phyloP scores from a whole-genome alignment of 257 asterid species.

The Misopates orontium region DNA sequence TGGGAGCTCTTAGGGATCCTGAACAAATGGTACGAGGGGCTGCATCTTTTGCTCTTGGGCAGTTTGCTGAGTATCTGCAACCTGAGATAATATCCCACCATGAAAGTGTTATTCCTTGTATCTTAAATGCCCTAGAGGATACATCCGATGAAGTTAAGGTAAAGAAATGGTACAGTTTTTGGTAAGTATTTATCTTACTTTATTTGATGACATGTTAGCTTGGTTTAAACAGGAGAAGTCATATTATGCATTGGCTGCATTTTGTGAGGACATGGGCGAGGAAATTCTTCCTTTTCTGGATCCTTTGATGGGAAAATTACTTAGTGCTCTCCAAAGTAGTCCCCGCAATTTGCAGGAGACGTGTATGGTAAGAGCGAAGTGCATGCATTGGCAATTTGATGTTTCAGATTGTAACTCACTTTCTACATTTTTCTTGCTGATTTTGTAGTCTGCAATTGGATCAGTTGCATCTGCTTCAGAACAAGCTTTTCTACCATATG shows the following conservation, averaged over 20 bases:
- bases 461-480: constrained; percentile 99
- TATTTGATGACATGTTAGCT: constrained; percentile 14
- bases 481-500: constrained; percentile 87
- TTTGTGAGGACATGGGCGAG: constrained; percentile 98
- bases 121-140: constrained; percentile 91
- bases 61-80: constrained; percentile 93
- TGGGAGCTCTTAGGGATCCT: constrained; percentile 94
- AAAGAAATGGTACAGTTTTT: constrained; percentile 17
- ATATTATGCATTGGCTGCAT: constrained; percentile 96
- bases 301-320: constrained; percentile 85
- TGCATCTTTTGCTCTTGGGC: constrained; percentile 95
- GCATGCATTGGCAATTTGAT: constrained; percentile 21
- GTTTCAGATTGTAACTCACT: constrained; percentile 24
- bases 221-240: constrained; percentile 78
- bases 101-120: constrained; percentile 84
- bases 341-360: constrained; percentile 93
- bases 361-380: constrained; percentile 68
- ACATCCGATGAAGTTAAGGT: constrained; percentile 98
- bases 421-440: constrained; percentile 29
- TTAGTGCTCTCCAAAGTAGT: constrained; percentile 78
- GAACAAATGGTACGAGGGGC: constrained; percentile 99
- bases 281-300: constrained; percentile 94
- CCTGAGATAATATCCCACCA: constrained; percentile 95
- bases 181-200: constrained; percentile 17
- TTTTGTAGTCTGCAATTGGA: constrained; percentile 92